Evolutionary conservation across 257 asterid species (phyloP), one percentile per base, ranked within the genome.

Genomic region (Plantago ovata): DNA sequence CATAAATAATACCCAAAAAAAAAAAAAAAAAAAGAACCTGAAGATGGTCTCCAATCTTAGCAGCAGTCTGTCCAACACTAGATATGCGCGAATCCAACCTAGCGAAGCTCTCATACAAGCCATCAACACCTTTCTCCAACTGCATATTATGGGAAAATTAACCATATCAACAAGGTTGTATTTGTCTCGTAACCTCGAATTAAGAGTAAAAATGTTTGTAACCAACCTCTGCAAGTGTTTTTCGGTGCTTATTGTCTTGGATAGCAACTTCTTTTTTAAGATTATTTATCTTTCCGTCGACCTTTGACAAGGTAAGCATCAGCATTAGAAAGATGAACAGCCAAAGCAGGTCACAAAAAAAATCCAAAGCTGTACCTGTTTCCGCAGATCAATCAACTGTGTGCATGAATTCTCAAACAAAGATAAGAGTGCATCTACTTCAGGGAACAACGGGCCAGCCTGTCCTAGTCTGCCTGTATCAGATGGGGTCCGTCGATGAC

Each of bases 51-150:
- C 99, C 99, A 19, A 93, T 93, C 84, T 93, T 93, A 48, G 97
- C 99, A 60, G 99, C 97, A 60, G 97, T 93, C 79, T 93, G 99
- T 22, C 98, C 98, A 68, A 89, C 97, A 75, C 97, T 88, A 32
- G 98, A 92, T 75, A 92, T 88, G 33, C 97, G 98, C n/a, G 93
- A 79, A 82, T 92, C 98, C 75, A 92, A 72, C 79, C 98, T 78
- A 33, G 95, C 89, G 56, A 92, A 92, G 77, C 98, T 92, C 68
- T 71, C 84, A 77, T 88, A 92, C 79, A 92, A 82, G 77, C 94
- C 96, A 71, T 93, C 99, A 59, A 86, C 99, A 58, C 98, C 98
- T 84, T 86, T 89, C 68, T 89, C 99, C 73, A 93, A 84, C 99
- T 89, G 89, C 75, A 75, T 52, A 69, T 56, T 22, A 53, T 11